These are phyloP conservation scores for Phytophthora fragariae DNA, from an alignment of 352 stramenopile species.

Conservation along the genomic window DNA sequence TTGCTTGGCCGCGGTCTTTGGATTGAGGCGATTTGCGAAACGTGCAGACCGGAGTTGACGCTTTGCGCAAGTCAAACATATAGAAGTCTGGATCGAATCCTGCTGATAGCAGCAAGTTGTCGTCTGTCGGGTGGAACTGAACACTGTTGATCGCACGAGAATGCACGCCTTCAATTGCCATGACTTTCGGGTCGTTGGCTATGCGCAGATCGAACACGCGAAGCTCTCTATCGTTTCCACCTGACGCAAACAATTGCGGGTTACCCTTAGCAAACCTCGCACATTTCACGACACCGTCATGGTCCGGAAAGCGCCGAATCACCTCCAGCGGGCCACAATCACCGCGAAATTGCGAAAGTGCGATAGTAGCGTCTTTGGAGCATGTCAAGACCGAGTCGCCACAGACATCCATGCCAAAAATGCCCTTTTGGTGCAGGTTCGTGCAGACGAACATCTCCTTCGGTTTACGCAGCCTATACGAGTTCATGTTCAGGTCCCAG, in stretches of 20 bases:
- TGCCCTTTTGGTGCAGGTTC: constrained; percentile 51
- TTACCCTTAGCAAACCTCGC: constrained; percentile 42
- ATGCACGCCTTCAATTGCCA: constrained; percentile 31
- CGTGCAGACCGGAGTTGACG: constrained; percentile 42
- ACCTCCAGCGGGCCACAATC: constrained; percentile 22
- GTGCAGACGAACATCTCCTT: constrained; percentile 42
- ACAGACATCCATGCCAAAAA: constrained; percentile 57
- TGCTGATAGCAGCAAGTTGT: constrained; percentile 53
- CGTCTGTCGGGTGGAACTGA: constrained; percentile 55
- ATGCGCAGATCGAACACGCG: constrained; percentile 48
- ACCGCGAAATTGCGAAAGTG: constrained; percentile 41
- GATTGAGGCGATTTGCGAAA: constrained; percentile 35
- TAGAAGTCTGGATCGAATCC: constrained; percentile 59
- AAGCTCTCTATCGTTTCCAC: constrained; percentile 54
- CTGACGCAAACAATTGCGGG: constrained; percentile 44
- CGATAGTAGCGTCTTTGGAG: constrained; percentile 60
- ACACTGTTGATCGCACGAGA: constrained; percentile 63
- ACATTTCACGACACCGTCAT: constrained; percentile 60
- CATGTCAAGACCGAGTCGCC: constrained; percentile 49
- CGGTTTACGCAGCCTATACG: constrained; percentile 19
- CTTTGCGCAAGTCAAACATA: constrained; percentile 55
- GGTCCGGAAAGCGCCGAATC: constrained; percentile 43
- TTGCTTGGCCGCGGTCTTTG: constrained; percentile 35
- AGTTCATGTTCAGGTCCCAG: constrained; percentile 62
- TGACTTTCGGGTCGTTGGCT: constrained; percentile 16